Evolutionary conservation across 257 asterid genomes (phyloP), one percentile per base, ranked within the genome.

Genomic region (Solanum paucissectum): DNA sequence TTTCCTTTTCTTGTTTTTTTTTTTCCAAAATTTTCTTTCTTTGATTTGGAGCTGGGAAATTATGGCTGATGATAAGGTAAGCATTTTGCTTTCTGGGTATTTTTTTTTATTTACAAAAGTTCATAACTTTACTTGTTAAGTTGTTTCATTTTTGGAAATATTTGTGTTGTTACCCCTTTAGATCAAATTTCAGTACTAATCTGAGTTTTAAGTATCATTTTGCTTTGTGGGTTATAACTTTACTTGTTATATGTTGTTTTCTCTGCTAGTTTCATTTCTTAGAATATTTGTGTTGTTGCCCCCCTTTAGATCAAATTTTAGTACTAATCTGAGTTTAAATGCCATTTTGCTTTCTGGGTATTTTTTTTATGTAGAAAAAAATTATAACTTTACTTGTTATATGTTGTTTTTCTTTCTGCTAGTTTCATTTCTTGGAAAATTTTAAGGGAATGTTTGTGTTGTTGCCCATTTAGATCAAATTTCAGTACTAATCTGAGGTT

Each of bases 51-150:
- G 85, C 85, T 82, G 29, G 69, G 25, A 27, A 38, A 82, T 66
- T 81, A 90, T 91, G 94, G 95, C 94, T 77, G 94, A 91, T 79
- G 93, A 92, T 90, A 93, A 90, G 94, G 97, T 92, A 36, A 55
- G 25, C 21, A 40, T 34, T 86, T 66, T 40, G 5, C 69, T 81
- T 38, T 85, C 29, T 69, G 23, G 83, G 12, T 40, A 5, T 32
- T 32, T 38, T 86, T 29, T 64, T 3, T 34, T 2, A 23, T 18
- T 29, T 81, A 9, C 18, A 9, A 82, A 46, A 82, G 69, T 49
- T 49, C 11, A 49, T 10, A 29, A 29, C 69, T 82, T 81, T 49
- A 18, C 69, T 81, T 81, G 68, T 18, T 52, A 29, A 46, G 27
- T 29, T 9, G 38, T 27, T 71, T 21, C 8, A 64, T 73, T 37